These are phyloP conservation scores for Entophlyctis helioformis DNA, from an alignment of 192 early-diverging fungal species.

Conservation along the genomic window DNA sequence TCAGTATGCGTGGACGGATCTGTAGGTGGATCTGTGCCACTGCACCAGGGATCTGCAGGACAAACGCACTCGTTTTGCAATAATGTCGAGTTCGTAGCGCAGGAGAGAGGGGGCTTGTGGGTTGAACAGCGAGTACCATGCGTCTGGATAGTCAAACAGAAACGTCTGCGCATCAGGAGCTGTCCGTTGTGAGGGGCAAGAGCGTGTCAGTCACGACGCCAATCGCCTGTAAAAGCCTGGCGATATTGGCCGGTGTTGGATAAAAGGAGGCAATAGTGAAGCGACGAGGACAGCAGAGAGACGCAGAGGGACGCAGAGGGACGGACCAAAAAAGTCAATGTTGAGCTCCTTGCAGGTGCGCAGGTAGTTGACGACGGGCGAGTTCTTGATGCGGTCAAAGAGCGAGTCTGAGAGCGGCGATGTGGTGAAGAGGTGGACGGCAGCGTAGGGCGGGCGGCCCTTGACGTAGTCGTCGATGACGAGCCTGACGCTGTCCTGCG, in stretches of 20 bases:
- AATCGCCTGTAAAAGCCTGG: no score
- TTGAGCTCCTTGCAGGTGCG: conserved; percentile 65
- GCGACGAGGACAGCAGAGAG: background rate
- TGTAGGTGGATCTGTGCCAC: no score
- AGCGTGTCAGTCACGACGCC: no score
- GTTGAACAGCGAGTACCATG: conserved; percentile 55
- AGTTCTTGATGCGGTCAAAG: conserved; percentile 43
- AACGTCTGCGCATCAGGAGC: no score
- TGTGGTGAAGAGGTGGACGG: conserved; percentile 34
- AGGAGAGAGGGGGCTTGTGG: conserved; percentile 36
- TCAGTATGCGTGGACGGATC: background rate
- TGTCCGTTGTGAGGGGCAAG: no score
- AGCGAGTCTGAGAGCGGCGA: conserved; percentile 49
- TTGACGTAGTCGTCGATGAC: conserved; percentile 35
- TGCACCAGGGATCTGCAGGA: background rate
- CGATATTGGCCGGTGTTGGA: no score
- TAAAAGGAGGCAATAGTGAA: no score
- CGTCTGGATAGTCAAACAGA: conserved; percentile 57
- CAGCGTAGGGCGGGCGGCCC: conserved; percentile 31
- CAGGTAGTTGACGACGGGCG: conserved; percentile 25
- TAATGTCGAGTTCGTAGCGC: conserved; percentile 31
- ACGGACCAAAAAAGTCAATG: conserved; percentile 69
- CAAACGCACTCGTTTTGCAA: conserved; percentile 32
- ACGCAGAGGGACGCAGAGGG: no score
- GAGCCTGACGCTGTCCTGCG: conserved; percentile 19